Evolutionary conservation across 2,329 filamentous ascomycete genomes (phyloP).

Genomic region (Penicillium sp.): DNA sequence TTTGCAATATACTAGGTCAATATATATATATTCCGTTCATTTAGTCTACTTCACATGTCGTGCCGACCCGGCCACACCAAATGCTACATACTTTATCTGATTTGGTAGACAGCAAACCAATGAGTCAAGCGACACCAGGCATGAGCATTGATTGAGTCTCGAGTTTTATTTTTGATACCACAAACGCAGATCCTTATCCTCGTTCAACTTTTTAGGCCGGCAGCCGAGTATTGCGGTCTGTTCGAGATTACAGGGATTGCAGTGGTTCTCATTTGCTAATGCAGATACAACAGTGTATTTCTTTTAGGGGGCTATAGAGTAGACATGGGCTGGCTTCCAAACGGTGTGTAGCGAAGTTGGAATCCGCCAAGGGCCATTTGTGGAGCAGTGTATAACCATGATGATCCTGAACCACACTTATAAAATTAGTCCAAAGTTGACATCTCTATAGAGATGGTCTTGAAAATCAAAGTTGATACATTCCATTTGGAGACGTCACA

Average conservation of each 20-base stretch:
- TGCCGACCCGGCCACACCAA: neutral
- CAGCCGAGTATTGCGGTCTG: neutral
- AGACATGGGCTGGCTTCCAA: neutral
- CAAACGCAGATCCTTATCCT: neutral
- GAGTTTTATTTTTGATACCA: neutral
- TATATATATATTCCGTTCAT: neutral
- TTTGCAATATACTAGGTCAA: neutral
- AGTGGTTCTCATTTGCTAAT: neutral
- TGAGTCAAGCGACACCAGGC: neutral
- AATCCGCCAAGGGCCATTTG: neutral
- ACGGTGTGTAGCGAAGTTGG: neutral
- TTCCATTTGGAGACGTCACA: neutral
- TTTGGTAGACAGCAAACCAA: neutral
- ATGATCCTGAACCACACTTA: neutral
- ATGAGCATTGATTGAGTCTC: neutral
- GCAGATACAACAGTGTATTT: neutral
- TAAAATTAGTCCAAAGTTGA: neutral
- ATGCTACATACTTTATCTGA: neutral
- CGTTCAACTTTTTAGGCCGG: neutral
- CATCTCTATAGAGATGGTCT: neutral
- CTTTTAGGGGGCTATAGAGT: neutral
- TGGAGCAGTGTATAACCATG: neutral
- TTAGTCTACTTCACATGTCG: neutral
- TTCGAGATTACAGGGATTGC: neutral
- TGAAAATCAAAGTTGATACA: neutral